These are phyloP conservation scores for Nakataea oryzae DNA, from an alignment of 2,329 filamentous ascomycete species.

Conservation along the genomic window DNA sequence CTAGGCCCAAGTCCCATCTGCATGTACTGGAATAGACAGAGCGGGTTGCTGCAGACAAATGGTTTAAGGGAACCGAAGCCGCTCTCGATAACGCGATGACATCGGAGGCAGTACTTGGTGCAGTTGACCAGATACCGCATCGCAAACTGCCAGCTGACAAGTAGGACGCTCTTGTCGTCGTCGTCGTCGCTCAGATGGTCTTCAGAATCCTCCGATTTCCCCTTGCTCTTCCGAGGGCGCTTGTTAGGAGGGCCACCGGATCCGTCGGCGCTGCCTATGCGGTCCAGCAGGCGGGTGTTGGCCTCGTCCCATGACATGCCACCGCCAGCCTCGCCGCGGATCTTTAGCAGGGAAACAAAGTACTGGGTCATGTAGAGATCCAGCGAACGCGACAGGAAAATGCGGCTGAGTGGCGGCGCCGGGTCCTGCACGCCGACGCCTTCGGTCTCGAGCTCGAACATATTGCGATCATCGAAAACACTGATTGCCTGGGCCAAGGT, in stretches of 20 bases:
- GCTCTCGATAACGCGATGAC: slow-evolving; percentile 56
- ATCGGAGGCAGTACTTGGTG: slow-evolving; percentile 80
- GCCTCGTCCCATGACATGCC: slow-evolving; percentile 58
- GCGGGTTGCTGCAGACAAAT: slow-evolving; percentile 62
- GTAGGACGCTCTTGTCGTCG: slow-evolving; percentile 32
- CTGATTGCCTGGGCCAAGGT: slow-evolving; percentile 28
- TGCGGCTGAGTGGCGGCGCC: slow-evolving; percentile 27
- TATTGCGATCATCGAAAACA: slow-evolving; percentile 15
- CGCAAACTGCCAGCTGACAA: slow-evolving; percentile 62
- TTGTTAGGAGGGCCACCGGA: neutral
- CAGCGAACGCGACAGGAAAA: slow-evolving; percentile 65
- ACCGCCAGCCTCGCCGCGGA: slow-evolving; percentile 31
- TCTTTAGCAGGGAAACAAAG: slow-evolving; percentile 51
- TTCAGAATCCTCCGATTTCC: neutral
- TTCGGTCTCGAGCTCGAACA: slow-evolving; percentile 6
- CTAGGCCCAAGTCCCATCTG: slow-evolving; percentile 74
- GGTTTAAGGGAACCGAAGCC: slow-evolving; percentile 64
- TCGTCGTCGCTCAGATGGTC: slow-evolving; percentile 17
- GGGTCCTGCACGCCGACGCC: neutral
- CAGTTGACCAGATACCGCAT: slow-evolving; percentile 70
- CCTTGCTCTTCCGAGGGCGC: slow-evolving; percentile 3
- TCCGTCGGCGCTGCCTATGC: neutral
- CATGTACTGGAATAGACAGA: slow-evolving; percentile 87
- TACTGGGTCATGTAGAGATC: slow-evolving; percentile 56
- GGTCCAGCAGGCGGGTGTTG: slow-evolving; percentile 25